Percentiles rank a stretch among this genome's conserved stretches.
Evolutionary conservation across 2,329 filamentous ascomycete species (phyloP).

Genomic region (Dendrostoma leiphaemia): DNA sequence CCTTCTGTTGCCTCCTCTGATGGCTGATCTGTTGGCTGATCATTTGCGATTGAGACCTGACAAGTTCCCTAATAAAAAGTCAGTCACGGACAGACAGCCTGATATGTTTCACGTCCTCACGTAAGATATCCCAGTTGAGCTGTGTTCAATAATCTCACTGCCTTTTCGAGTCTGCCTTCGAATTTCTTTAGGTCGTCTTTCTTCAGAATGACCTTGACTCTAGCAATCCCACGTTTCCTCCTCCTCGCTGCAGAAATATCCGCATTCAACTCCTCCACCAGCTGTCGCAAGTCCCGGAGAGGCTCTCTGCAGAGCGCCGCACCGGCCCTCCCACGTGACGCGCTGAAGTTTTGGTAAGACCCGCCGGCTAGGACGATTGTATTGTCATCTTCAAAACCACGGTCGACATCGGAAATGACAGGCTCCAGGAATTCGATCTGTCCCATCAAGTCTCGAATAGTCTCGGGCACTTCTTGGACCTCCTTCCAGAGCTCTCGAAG

Average conservation of each 20-base stretch:
- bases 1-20: no score
- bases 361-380: constrained; percentile 2
- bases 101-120: background rate
- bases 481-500: constrained; percentile 26
- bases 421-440: constrained; percentile 27
- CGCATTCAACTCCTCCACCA: constrained; percentile 20
- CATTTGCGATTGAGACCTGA: background rate
- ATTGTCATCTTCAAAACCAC: constrained; percentile 17
- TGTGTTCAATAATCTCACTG: background rate
- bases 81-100: no score
- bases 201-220: background rate
- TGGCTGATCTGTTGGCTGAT: background rate
- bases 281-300: constrained; percentile 16
- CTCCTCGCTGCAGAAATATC: background rate
- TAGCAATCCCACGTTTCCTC: background rate
- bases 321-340: constrained; percentile 14
- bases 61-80: background rate
- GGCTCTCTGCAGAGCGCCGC: constrained; percentile 23
- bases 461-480: constrained; percentile 25
- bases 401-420: constrained; percentile 19
- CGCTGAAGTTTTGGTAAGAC: constrained; percentile 12
- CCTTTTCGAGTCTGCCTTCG: background rate
- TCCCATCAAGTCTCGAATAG: constrained; percentile 24
- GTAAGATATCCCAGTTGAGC: background rate
- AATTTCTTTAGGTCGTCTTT: background rate